Evolutionary conservation across 2,329 filamentous ascomycete species (phyloP), one percentile per base, ranked within the genome.

Genomic region (Diaporthe citrichinensis): DNA sequence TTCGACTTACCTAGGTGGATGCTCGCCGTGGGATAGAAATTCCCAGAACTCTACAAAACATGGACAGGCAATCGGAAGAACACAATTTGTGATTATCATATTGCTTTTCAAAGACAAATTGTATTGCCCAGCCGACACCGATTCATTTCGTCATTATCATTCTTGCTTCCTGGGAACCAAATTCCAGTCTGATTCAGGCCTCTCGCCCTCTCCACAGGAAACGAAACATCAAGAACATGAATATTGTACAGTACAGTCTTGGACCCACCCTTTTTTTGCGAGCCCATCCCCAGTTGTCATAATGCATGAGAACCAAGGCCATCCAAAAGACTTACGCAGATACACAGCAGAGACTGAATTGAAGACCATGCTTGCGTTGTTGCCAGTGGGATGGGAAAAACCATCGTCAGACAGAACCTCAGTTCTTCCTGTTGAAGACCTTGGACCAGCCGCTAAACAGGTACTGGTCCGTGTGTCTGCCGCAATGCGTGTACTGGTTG

Each of bases 401-500:
- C 28, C 36, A 58, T 25, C 6, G 34, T 23, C 49, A 34, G 34
- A 3, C 20, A 41, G 1, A n/a, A 55, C n/a, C 28, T 76, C 71
- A 76, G 58, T 79, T 76, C 75, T 80, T 80, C 79, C 82, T 84
- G 57, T 85, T 84, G 62, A 88, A 79, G 23, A 84, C 81, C 61
- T 85, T 84, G 57, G 85, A 86, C 1, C 74, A 77, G 25, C 88
- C 88, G 46, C 87, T 83, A 76, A 90, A 88, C 20, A 90, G 82
- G 75, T 86, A 89, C 78, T 90, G 87, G 78, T 89, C 85, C 53
- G 87, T 87, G 80, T 90, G 89, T 20, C 89, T 85, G 20, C 89
- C 89, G 76, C 89, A 90, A 75, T 88, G 88, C 49, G 88, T 90
- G 81, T 90, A 86, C 57, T 87, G 85, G 76, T 90, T 90, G 78